A percentile compares a stretch with the other conserved stretches of the same genome.
phyloP scores from a whole-genome alignment of 306 rosid genomes.

The Pueraria montana region DNA sequence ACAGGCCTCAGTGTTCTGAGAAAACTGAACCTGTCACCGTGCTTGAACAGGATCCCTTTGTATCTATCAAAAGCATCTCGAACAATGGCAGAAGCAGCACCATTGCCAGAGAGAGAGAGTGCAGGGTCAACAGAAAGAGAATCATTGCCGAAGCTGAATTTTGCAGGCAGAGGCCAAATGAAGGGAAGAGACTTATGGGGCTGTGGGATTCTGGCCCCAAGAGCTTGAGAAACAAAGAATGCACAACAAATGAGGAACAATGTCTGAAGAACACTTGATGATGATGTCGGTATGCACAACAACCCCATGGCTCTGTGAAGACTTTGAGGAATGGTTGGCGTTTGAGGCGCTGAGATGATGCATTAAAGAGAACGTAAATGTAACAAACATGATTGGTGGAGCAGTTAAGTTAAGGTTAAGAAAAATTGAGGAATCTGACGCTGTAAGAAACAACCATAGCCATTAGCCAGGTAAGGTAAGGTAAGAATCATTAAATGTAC shows the following conservation, averaged over 20 bases:
- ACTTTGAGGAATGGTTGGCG: neutral
- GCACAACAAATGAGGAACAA: conserved; percentile 43
- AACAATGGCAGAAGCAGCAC: conserved; percentile 61
- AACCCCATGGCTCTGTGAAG: conserved; percentile 41
- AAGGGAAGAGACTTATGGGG: conserved; percentile 59
- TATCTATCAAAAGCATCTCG: conserved; percentile 79
- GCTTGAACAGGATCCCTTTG: conserved; percentile 67
- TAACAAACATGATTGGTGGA: neutral
- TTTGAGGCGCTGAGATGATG: neutral
- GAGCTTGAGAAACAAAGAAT: conserved; percentile 47
- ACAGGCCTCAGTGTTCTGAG: conserved; percentile 49
- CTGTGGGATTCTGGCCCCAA: conserved; percentile 20
- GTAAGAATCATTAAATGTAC: conserved; percentile 32
- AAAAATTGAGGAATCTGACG: conserved; percentile 3
- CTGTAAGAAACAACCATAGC: conserved; percentile 22
- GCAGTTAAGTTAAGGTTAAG: neutral
- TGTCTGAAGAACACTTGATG: neutral
- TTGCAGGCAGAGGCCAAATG: conserved; percentile 90
- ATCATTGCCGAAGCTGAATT: conserved; percentile 69
- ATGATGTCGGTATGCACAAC: conserved; percentile 18
- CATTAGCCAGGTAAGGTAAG: neutral
- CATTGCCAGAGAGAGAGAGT: conserved; percentile 69
- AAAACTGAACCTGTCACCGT: conserved; percentile 46
- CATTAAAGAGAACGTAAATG: conserved; percentile 7
- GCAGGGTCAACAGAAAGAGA: conserved; percentile 78